Conservation (phyloP, 345 rosid species). For the Arabidopsis arenosa region DNA sequence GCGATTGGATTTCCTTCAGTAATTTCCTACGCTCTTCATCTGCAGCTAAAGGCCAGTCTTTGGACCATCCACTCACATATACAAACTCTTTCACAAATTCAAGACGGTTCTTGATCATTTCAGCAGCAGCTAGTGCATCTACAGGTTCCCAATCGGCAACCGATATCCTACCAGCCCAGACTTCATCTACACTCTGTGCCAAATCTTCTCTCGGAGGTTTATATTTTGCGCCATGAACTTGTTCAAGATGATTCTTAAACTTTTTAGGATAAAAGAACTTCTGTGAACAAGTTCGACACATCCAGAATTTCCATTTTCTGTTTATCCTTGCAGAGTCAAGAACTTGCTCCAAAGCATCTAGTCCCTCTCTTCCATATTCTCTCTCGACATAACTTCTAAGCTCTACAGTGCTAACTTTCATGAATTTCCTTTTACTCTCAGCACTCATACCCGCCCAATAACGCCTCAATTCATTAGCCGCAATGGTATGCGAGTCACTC, state of each 20-base stretch:
- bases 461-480: not conserved
- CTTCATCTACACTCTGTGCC: not conserved
- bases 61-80: slow-evolving; percentile 33
- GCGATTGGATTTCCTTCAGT: slow-evolving; percentile 4
- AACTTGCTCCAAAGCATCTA: slow-evolving; percentile 11
- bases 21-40: slow-evolving; percentile 16
- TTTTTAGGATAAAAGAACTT: slow-evolving; percentile 5
- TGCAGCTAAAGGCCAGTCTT: slow-evolving; percentile 23
- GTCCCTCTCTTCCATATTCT: slow-evolving; percentile 22
- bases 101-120: slow-evolving; percentile 20
- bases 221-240: slow-evolving; percentile 2
- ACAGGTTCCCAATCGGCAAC: slow-evolving; percentile 28
- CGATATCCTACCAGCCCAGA: slow-evolving; percentile 22
- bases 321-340: not conserved
- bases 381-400: not conserved
- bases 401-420: slow-evolving; percentile 5
- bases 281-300: slow-evolving; percentile 25
- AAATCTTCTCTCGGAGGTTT: not conserved
- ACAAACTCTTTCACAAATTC: slow-evolving; percentile 16
- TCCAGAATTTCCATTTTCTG: slow-evolving; percentile 29
- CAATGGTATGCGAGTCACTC: not conserved
- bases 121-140: slow-evolving; percentile 23
- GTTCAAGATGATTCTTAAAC: slow-evolving; percentile 33
- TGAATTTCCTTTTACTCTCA: slow-evolving; percentile 13
- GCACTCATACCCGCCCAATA: slow-evolving; percentile 19